phyloP scores from a whole-genome alignment of 1,139 yeast species.

The Candida sp. region DNA sequence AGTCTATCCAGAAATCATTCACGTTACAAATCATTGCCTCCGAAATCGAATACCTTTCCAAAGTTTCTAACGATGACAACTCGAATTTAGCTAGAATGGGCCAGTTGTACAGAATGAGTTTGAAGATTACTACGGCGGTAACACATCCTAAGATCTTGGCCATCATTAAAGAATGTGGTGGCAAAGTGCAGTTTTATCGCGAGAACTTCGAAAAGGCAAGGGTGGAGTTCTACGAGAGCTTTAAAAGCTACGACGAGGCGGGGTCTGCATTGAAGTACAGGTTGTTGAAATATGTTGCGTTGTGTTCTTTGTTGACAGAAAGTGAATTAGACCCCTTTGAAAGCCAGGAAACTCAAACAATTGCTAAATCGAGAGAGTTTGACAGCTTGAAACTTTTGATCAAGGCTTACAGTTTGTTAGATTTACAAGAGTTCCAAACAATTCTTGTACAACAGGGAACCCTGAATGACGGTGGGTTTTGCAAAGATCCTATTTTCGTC shows the following conservation, averaged over 20 bases:
- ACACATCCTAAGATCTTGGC: constrained; percentile 81
- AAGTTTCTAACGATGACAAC: constrained; percentile 15
- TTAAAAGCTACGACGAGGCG: constrained; percentile 80
- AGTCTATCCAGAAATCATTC: constrained; percentile 47
- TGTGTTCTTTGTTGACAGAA: constrained; percentile 68
- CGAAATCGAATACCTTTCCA: constrained; percentile 58
- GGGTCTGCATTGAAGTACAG: constrained; percentile 63
- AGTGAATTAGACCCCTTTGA: constrained; percentile 71
- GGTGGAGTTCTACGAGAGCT: constrained; percentile 70
- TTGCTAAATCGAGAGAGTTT: constrained; percentile 41
- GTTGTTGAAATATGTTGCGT: constrained; percentile 63
- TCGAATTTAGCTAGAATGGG: constrained; percentile 44
- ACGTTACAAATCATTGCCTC: constrained; percentile 68
- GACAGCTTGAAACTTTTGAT: constrained; percentile 31
- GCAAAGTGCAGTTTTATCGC: constrained; percentile 65
- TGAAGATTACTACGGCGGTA: constrained; percentile 59
- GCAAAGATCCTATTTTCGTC: constrained; percentile 33
- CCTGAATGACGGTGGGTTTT: constrained; percentile 27
- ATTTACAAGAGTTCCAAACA: constrained; percentile 24
- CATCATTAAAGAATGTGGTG: constrained; percentile 76
- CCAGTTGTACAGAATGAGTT: constrained; percentile 52
- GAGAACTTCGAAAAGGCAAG: constrained; percentile 67
- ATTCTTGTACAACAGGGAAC: constrained; percentile 13
- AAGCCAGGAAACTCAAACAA: constrained; percentile 59
- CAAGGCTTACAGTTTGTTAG: constrained; percentile 33